A percentile compares a stretch with the other conserved stretches of the same genome.
These are phyloP conservation scores for Exophiala sp. DNA, from an alignment of 2,329 filamentous ascomycete genomes.

Conservation along the genomic window DNA sequence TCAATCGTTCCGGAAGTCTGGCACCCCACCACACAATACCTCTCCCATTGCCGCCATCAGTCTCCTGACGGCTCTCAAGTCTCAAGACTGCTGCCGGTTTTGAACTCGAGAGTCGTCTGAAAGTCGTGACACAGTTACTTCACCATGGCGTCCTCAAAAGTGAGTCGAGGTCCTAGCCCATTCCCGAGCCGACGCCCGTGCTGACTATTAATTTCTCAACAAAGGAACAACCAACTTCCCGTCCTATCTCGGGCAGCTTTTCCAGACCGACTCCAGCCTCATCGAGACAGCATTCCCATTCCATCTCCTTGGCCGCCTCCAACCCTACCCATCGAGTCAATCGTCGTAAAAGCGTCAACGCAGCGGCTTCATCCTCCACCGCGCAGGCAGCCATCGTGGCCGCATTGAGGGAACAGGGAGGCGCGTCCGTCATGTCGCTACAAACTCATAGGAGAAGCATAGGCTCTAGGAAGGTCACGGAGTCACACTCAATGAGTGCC, in stretches of 20 bases:
- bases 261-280: conserved; percentile 26
- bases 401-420: conserved; percentile 60
- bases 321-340: conserved; percentile 80
- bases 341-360: conserved; percentile 86
- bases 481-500: conserved; percentile 35
- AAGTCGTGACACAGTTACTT: conserved; percentile 2
- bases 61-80: conserved; percentile 27
- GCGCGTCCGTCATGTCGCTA: conserved; percentile 55
- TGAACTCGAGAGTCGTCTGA: conserved; percentile 26
- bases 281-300: conserved; percentile 61
- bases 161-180: conserved; percentile 13
- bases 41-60: conserved; percentile 13
- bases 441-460: conserved; percentile 57
- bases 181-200: conserved; percentile 18
- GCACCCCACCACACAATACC: conserved; percentile 16
- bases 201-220: conserved; percentile 23
- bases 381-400: conserved; percentile 63
- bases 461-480: conserved; percentile 53
- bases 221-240: conserved; percentile 28
- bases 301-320: conserved; percentile 67
- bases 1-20: conserved; percentile 11
- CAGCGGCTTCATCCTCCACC: conserved; percentile 64
- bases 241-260: conserved; percentile 28
- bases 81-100: conserved; percentile 22
- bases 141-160: conserved; percentile 25